phyloP scores from a whole-genome alignment of 129 eudicot species.

The Flaveria robusta region DNA sequence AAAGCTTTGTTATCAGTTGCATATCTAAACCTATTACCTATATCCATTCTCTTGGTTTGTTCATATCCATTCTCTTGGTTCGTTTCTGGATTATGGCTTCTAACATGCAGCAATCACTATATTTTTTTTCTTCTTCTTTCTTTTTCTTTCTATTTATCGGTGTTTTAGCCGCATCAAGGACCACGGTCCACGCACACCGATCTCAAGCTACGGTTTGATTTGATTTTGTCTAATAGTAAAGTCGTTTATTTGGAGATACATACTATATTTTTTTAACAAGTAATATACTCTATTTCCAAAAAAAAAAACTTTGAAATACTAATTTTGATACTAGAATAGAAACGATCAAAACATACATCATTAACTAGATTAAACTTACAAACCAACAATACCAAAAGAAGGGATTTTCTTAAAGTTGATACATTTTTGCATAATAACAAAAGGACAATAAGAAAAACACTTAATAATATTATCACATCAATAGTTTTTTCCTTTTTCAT shows the following conservation, averaged over 20 bases:
- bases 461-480: background rate
- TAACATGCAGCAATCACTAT: too few species aligned
- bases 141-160: too few species aligned
- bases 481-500: constrained; percentile 35
- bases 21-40: too few species aligned
- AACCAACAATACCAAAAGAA: constrained; percentile 1
- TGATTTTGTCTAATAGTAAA: too few species aligned
- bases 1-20: too few species aligned
- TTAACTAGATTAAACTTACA: background rate
- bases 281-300: background rate
- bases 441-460: background rate
- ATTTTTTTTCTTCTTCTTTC: too few species aligned
- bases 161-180: too few species aligned
- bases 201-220: too few species aligned
- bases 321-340: background rate
- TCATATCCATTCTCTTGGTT: too few species aligned
- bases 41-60: too few species aligned
- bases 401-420: background rate
- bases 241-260: background rate
- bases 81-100: too few species aligned
- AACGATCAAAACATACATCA: background rate
- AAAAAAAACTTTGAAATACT: background rate
- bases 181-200: too few species aligned
- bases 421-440: constrained; percentile 12
- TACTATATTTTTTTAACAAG: background rate